Base-by-base conservation (phyloP, 2,329 filamentous ascomycete genomes). In the Fusarium sambucinum region DNA sequence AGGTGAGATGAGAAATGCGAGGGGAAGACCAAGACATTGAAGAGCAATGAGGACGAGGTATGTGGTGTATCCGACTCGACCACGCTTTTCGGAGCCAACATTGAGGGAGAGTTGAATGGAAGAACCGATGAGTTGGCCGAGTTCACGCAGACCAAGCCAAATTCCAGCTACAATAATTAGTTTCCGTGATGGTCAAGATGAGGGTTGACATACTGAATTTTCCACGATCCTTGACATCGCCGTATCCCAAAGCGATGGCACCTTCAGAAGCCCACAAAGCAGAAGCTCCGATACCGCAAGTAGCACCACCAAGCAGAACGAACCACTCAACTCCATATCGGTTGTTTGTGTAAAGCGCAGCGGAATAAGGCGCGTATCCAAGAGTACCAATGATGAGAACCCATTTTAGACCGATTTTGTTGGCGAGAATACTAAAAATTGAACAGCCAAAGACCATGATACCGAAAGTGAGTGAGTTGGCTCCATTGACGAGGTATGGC, bases 181-280 rank as follows among this genome's bases (percentile, higher is more conserved):
- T 10, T 30, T 6, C 1, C 6, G 16, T 12, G 6, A 25, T n/a
- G 14, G 1, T 2, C 1, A 1, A 14, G 23, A 13, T 0, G 2
- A 10, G 5, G 6, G 0, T 5, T 6, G 8, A 38, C 40, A 4
- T 23, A 75, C 72, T 72, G 32, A 81, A 85, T 44, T 77, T 80
- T 10, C 83, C 84, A 47, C 84, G 77, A 54, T 85, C 84, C 9
- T 75, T 70, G 5, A 81, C 76, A 59, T 84, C 82, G 0, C 83
- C 81, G 47, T 86, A 86, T 0, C 83, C 83, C 13, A 85, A 71
- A 1, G 83, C 83, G 7, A 86, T 80, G 1, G 84, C 83, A 13
- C 83, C 84, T 68, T 86, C 84, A 10, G 80, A 80, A 1, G 83
- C 82, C 84, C 84, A 86, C 64, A 86, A 82, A 1, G 85, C 76